Percentiles rank a stretch among this genome's conserved stretches.
These are phyloP conservation scores for Coemansia aciculifera DNA, from an alignment of 192 early-diverging fungal genomes.

Conservation along the genomic window DNA sequence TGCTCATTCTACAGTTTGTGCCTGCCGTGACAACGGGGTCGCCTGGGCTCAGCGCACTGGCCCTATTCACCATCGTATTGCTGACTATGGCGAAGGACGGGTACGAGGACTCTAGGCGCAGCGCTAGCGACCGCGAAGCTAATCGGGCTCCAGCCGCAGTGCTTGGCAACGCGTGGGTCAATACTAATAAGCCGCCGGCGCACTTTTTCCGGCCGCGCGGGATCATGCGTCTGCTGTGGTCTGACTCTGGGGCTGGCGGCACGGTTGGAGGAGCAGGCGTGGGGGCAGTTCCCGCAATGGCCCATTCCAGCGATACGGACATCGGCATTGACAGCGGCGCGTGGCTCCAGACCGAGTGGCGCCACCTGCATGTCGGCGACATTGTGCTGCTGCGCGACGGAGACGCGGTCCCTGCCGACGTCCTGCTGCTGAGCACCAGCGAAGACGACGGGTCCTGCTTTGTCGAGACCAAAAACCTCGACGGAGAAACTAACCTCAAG, in stretches of 20 bases:
- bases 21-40: constrained; percentile 63
- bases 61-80: constrained; percentile 75
- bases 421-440: constrained; percentile 81
- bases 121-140: constrained; percentile 77
- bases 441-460: constrained; percentile 85
- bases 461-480: constrained; percentile 97
- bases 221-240: constrained; percentile 49
- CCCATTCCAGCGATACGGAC: constrained; percentile 3
- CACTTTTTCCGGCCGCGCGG: constrained; percentile 41
- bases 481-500: constrained; percentile 98
- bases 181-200: constrained; percentile 58
- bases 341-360: constrained; percentile 79
- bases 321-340: constrained; percentile 27
- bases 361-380: constrained; percentile 85
- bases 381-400: constrained; percentile 80
- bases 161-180: constrained; percentile 60
- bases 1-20: constrained; percentile 85
- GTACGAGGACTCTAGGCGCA: constrained; percentile 89
- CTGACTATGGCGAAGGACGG: constrained; percentile 87
- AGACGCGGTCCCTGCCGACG: constrained; percentile 88
- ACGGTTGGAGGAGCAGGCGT: constrained; percentile 26
- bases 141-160: constrained; percentile 66
- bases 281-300: background rate
- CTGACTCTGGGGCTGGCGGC: constrained; percentile 47
- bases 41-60: constrained; percentile 77